These are phyloP conservation scores for Tricladium varicosporioides DNA, from an alignment of 2,329 filamentous ascomycete genomes.

Conservation along the genomic window DNA sequence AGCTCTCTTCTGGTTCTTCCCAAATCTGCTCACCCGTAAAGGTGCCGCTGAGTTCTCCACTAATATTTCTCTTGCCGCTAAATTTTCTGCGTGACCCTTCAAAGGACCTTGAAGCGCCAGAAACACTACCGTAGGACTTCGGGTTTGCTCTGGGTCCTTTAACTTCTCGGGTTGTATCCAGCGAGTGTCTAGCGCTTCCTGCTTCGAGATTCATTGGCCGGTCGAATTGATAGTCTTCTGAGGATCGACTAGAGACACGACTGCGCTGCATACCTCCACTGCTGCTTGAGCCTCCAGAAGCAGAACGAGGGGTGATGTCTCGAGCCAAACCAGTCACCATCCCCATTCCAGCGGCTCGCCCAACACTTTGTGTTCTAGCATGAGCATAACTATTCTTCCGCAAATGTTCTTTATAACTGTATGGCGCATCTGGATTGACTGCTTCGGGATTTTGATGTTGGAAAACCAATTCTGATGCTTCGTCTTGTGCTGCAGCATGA, in stretches of 20 bases:
- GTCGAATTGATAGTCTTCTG: conserved; percentile 14
- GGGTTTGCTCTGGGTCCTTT: conserved; percentile 7
- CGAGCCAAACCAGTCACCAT: conserved; percentile 34
- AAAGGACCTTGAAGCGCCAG: conserved; percentile 10
- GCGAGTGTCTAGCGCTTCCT: conserved; percentile 17
- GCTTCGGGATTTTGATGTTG: conserved; percentile 64
- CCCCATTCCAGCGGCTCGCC: conserved; percentile 47
- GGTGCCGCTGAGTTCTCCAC: conserved; percentile 59
- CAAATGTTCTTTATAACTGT: conserved; percentile 66
- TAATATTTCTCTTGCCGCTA: conserved; percentile 58
- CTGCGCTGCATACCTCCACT: conserved; percentile 37
- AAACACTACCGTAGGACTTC: conserved; percentile 30
- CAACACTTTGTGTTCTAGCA: conserved; percentile 59
- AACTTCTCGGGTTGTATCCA: conserved; percentile 22
- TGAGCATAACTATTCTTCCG: conserved; percentile 70
- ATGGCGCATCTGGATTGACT: conserved; percentile 60
- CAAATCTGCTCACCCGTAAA: conserved; percentile 82
- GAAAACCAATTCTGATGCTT: conserved; percentile 77
- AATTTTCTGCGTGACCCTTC: conserved; percentile 21
- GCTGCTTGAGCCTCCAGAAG: conserved; percentile 33
- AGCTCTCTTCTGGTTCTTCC: conserved; percentile 68
- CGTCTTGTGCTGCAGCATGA: conserved; percentile 69
- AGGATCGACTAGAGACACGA: conserved; percentile 33
- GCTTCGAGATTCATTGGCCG: conserved; percentile 21
- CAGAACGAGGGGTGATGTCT: conserved; percentile 32